Conservation (phyloP, 306 rosid species). For the Trifolium repens region DNA sequence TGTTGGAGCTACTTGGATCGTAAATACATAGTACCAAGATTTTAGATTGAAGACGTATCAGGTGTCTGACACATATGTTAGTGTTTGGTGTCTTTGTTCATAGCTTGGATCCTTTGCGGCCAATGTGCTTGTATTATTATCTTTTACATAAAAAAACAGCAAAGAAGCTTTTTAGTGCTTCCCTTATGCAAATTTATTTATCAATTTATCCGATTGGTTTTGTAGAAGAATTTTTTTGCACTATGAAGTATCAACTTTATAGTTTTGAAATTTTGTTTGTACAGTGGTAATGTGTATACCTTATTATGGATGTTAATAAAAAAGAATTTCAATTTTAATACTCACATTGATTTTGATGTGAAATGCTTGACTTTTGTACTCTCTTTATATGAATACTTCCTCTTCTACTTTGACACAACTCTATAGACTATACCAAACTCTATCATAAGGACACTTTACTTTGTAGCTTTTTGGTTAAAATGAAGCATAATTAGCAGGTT, state of each 20-base stretch:
- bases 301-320: background rate
- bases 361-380: background rate
- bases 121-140: background rate
- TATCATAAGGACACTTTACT: background rate
- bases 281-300: constrained; percentile 25
- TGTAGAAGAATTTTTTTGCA: background rate
- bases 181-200: background rate
- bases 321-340: background rate
- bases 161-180: constrained; percentile 6
- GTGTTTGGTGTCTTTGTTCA: background rate
- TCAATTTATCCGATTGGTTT: constrained; percentile 2
- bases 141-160: background rate
- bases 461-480: constrained; percentile 32
- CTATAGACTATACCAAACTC: constrained; percentile 15
- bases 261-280: constrained; percentile 28
- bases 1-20: background rate
- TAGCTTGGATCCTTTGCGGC: background rate
- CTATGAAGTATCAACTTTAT: background rate
- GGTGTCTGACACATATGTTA: background rate
- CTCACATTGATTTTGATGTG: constrained; percentile 25
- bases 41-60: background rate
- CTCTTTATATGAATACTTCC: background rate
- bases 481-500: constrained; percentile 29
- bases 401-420: constrained; percentile 10
- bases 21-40: background rate